Percentiles rank a stretch among this genome's conserved stretches.
Evolutionary conservation across 345 rosid species (phyloP).

Genomic region (Gossypium australe): DNA sequence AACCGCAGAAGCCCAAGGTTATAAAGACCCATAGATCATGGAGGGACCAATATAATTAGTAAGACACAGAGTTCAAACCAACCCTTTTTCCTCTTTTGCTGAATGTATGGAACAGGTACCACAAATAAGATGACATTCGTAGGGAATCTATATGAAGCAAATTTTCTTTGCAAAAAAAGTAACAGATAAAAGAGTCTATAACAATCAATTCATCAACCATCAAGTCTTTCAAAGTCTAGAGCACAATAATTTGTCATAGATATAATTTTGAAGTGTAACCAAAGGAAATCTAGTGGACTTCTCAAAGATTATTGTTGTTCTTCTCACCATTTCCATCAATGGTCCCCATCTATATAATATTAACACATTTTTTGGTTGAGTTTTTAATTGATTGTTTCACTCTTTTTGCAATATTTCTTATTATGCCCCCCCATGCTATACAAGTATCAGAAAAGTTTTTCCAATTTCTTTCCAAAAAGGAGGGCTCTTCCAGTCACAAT

Average conservation of each 20-base stretch:
- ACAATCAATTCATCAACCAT: background rate
- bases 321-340: background rate
- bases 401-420: background rate
- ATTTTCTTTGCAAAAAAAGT: background rate
- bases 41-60: background rate
- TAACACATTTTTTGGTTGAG: background rate
- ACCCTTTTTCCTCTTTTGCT: background rate
- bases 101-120: background rate
- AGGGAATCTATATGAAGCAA: background rate
- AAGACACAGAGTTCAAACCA: background rate
- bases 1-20: background rate
- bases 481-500: background rate
- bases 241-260: background rate
- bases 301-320: background rate
- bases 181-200: background rate
- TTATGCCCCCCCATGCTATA: background rate
- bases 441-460: background rate
- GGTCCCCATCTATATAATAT: background rate
- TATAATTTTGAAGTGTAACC: background rate
- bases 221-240: background rate
- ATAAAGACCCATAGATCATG: background rate
- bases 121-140: background rate
- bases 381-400: background rate
- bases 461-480: background rate
- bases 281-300: background rate